Evolutionary conservation across 306 rosid genomes (phyloP), one percentile per base, ranked within the genome.

Genomic region (Acacia melanoxylon): DNA sequence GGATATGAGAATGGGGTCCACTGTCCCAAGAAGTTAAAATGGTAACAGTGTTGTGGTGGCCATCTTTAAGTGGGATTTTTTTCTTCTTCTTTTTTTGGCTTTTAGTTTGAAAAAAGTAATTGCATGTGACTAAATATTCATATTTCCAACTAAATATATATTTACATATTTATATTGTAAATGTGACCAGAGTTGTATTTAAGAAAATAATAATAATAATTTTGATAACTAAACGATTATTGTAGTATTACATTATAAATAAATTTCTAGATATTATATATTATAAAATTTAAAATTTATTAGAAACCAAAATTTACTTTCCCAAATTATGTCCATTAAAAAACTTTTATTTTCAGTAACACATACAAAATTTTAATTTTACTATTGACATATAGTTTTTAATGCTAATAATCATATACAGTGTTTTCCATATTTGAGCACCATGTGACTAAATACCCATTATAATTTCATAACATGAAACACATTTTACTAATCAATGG

Each of bases 1-100:
- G 54, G 74, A 41, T n/a, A 69, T n/a, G 74, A 22, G 54, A 13
- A 20, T 42, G 52, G 74, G 74, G 33, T 42, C 74, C 35, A 69
- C 33, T n/a, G 3, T 11, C 51, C 3, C 33, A 42, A 69, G 27
- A 12, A 16, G 74, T 11, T 41, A 42, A n/a, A 41, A 41, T 10
- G 31, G n/a, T 41, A 69, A 15, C 46, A 51, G 19, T 40, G 74
- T n/a, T 20, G 25, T 41, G 54, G 33, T n/a, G 52, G 27, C 8
- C 52, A 19, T 68, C 9, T 68, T 66, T 6, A 33, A 31, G 71
- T 31, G 44, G 71, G 12, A 15, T 65, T 35, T 27, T 19, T 8
- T 33, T 44, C 4, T 44, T 9, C 9, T 44, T 1, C 1, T 1
- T 46, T 42, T 42, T 67, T 35, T 37, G 0, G 6, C 7, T 48